phyloP scores from a whole-genome alignment of 176 grass and related monocot species.

The Raddia guianensis region DNA sequence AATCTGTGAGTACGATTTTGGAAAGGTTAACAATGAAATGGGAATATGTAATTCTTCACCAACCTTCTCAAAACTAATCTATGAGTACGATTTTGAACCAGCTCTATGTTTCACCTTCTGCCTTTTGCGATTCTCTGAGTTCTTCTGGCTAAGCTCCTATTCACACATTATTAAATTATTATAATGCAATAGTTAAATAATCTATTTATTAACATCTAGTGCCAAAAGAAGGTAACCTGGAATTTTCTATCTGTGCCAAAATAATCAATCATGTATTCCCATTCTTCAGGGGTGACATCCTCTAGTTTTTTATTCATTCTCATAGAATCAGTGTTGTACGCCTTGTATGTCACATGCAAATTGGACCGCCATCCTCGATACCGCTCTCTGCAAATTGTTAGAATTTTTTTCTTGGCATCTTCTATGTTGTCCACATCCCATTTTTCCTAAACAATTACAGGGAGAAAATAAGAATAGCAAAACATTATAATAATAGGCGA shows the following conservation, averaged over 20 bases:
- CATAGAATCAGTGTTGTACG: not conserved
- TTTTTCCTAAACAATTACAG: not conserved
- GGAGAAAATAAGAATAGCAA: not conserved
- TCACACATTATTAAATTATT: too few relatives aligned
- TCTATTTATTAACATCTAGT: too few relatives aligned
- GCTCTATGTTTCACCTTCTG: not conserved
- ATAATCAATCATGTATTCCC: not conserved
- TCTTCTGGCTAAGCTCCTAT: not conserved
- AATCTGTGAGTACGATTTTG: too few relatives aligned
- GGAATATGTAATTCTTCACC: not conserved
- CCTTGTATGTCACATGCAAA: not conserved
- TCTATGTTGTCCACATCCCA: not conserved
- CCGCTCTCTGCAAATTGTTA: not conserved
- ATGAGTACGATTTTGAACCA: not conserved
- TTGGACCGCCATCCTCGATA: not conserved
- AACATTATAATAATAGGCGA: not conserved
- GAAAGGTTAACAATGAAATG: not conserved
- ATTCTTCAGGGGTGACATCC: not conserved
- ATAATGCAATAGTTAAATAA: too few relatives aligned
- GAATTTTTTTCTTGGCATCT: not conserved
- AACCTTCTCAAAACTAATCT: not conserved
- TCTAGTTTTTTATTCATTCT: not conserved
- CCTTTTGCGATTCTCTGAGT: not conserved
- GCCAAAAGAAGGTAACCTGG: not conserved
- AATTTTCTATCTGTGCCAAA: not conserved